These are phyloP conservation scores for Centella asiatica DNA, from an alignment of 129 eudicot species.

Conservation along the genomic window DNA sequence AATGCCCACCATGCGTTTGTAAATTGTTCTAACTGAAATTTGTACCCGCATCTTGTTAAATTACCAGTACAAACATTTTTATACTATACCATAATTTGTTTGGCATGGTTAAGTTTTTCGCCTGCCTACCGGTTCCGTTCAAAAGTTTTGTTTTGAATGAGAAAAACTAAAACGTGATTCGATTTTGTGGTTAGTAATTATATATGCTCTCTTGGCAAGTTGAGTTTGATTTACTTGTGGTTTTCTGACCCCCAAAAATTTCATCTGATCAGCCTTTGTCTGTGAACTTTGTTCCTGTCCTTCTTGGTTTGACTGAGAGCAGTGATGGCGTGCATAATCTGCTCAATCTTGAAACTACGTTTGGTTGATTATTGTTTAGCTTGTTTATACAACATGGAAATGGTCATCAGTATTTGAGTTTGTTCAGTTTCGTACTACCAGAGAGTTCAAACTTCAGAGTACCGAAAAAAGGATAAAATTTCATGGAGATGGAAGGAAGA, in stretches of 20 bases:
- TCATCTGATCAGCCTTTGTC: not conserved
- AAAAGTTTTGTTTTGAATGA: not conserved
- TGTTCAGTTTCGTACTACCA: conserved; percentile 22
- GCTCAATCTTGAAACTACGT: not conserved
- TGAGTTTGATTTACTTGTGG: not conserved
- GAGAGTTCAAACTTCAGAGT: conserved; percentile 28
- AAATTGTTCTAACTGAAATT: conserved; percentile 13
- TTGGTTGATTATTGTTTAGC: not conserved
- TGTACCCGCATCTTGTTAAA: conserved; percentile 25
- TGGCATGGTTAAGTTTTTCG: conserved; percentile 21
- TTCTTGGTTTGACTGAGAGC: not conserved
- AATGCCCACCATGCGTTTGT: conserved; percentile 22
- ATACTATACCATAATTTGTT: conserved; percentile 11
- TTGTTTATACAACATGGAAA: conserved; percentile 20
- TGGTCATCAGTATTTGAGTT: conserved; percentile 22
- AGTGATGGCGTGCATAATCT: not conserved
- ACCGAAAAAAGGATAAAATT: conserved; percentile 25
- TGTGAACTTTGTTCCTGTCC: not conserved
- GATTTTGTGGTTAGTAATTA: conserved; percentile 1
- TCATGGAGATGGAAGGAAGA: conserved; percentile 59
- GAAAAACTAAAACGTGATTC: not conserved
- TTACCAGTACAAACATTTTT: conserved; percentile 16
- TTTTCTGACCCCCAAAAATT: too few relatives aligned
- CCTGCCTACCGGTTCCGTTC: not conserved
- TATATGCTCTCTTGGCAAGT: conserved; percentile 9